These are phyloP conservation scores for Magnolia officinalis DNA, from an alignment of 164 flowering plant species.

Conservation along the genomic window DNA sequence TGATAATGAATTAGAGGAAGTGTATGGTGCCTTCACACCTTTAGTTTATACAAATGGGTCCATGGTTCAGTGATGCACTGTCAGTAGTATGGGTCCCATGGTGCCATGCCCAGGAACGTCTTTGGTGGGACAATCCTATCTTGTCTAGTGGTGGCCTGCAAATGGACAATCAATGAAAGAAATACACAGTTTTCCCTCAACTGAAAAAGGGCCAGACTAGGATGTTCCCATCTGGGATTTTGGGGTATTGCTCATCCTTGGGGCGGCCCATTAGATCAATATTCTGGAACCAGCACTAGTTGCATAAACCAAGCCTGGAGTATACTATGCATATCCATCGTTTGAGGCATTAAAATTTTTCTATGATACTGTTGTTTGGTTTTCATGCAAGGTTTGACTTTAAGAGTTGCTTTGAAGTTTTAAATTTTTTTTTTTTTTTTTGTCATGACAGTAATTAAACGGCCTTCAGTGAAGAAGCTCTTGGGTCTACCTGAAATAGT, in stretches of 20 bases:
- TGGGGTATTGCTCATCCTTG: too few species aligned
- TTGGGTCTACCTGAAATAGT: constrained; percentile 18
- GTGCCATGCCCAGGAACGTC: not conserved
- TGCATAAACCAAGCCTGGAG: too few species aligned
- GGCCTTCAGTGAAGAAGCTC: constrained; percentile 16
- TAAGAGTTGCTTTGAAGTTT: not conserved
- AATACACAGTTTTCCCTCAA: too few species aligned
- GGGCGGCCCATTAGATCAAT: too few species aligned
- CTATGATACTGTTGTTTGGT: not conserved
- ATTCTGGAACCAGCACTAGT: too few species aligned
- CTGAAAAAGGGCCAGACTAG: too few species aligned
- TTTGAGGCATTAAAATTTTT: not conserved
- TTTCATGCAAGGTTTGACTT: too few species aligned
- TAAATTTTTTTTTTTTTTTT: not conserved
- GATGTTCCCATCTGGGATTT: too few species aligned
- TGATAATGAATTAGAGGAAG: not conserved
- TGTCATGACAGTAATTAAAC: constrained; percentile 15
- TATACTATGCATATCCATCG: not conserved
- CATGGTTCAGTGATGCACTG: not conserved
- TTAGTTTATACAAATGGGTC: not conserved
- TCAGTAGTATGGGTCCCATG: not conserved
- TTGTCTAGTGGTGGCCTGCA: not conserved
- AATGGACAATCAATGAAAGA: too few species aligned
- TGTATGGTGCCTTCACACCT: not conserved
- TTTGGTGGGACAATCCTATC: not conserved